These are phyloP conservation scores for Apiospora phragmitis DNA, from an alignment of 2,329 filamentous ascomycete genomes.

Conservation along the genomic window DNA sequence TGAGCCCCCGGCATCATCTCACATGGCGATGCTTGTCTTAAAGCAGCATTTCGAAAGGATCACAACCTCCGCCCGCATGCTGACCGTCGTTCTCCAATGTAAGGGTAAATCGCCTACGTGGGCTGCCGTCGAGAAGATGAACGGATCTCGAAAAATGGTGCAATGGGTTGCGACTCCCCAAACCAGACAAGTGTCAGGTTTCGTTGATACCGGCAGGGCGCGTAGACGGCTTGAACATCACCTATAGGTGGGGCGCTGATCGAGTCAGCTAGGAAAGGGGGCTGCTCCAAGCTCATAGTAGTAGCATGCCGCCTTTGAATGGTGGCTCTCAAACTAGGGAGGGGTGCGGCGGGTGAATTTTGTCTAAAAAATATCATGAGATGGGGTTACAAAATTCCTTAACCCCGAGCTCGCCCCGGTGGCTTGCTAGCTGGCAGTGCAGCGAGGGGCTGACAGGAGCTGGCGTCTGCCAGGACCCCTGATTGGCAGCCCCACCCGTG, in stretches of 20 bases:
- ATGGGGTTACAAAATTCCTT: conserved; percentile 2
- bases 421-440: background rate
- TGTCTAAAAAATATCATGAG: background rate
- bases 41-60: background rate
- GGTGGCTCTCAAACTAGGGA: background rate
- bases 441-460: background rate
- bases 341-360: background rate
- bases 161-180: conserved; percentile 2
- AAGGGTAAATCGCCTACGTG: background rate
- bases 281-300: conserved; percentile 1
- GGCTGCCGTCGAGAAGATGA: background rate
- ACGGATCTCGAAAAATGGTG: background rate
- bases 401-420: background rate
- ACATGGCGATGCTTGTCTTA: background rate
- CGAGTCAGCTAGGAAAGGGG: conserved; percentile 7
- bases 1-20: background rate
- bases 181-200: background rate
- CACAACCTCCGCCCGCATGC: background rate
- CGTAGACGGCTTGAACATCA: background rate
- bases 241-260: conserved; percentile 1
- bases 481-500: background rate
- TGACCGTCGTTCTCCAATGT: background rate
- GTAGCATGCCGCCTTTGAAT: conserved; percentile 2
- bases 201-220: conserved; percentile 2
- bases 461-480: background rate